Conservation (phyloP, 2,329 filamentous ascomycete genomes). For the Pseudogymnoascus sp. region DNA sequence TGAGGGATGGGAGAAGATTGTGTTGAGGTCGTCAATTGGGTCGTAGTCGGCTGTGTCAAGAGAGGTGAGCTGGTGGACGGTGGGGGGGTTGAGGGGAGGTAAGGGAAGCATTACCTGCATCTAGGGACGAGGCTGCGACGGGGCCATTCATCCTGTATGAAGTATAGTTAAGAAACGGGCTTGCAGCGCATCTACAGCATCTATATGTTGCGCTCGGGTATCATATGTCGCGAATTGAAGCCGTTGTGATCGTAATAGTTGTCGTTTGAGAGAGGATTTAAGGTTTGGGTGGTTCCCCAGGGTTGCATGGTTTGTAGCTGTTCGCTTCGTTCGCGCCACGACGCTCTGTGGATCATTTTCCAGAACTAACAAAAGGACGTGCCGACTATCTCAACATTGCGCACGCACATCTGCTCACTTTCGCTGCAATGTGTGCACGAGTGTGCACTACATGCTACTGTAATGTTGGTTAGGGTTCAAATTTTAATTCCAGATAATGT, state of each 20-base stretch:
- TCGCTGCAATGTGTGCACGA: background rate
- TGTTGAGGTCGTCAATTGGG: constrained; percentile 85
- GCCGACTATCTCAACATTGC: background rate
- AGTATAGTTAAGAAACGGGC: background rate
- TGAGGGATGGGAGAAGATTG: constrained; percentile 84
- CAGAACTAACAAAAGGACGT: background rate
- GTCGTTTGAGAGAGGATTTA: background rate
- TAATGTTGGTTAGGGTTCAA: background rate
- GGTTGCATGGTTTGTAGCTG: constrained; percentile 1
- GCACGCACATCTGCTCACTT: background rate
- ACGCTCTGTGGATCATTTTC: background rate
- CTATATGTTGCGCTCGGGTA: background rate
- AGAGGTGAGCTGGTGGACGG: constrained; percentile 14
- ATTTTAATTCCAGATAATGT: background rate
- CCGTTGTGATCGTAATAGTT: background rate
- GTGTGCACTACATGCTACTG: background rate
- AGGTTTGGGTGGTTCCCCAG: constrained; percentile 7
- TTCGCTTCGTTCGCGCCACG: background rate
- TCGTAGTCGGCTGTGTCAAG: constrained; percentile 65
- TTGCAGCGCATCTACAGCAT: background rate
- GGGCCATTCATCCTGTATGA: constrained; percentile 26
- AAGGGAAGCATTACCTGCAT: constrained; percentile 25
- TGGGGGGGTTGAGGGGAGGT: background rate
- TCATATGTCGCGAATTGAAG: constrained; percentile 1
- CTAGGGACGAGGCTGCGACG: constrained; percentile 23